These are phyloP conservation scores for Cercophora samala DNA, from an alignment of 495 filamentous ascomycete species.

Conservation along the genomic window DNA sequence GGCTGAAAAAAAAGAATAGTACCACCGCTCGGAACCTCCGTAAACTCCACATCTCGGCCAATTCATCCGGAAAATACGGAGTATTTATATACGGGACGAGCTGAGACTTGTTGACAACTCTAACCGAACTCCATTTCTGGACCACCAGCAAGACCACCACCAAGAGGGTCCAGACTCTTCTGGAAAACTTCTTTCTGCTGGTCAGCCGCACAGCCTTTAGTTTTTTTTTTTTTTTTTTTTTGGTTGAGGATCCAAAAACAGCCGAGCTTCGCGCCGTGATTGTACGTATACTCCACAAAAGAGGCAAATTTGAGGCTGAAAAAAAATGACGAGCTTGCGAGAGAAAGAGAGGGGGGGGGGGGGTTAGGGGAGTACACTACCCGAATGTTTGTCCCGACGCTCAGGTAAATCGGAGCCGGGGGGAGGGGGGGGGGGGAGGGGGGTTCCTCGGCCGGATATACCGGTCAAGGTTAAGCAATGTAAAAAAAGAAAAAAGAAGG, in stretches of 20 bases:
- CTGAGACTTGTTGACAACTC: neutral
- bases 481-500: neutral
- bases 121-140: neutral
- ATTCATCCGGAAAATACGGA: neutral
- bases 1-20: neutral
- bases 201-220: neutral
- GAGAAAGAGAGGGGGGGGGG: neutral
- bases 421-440: no score
- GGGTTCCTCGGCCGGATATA: neutral
- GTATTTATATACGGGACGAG: no score
- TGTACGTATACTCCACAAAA: no score
- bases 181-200: constrained; percentile 4
- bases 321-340: neutral
- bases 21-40: neutral
- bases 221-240: neutral
- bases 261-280: no score
- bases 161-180: neutral
- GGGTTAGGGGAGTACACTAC: neutral
- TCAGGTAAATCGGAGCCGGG: neutral
- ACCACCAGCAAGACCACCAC: no score
- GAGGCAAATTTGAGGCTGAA: neutral
- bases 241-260: no score
- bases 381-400: neutral
- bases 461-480: neutral
- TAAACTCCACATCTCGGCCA: neutral